These are phyloP conservation scores for Coemansia aciculifera DNA, from an alignment of 192 early-diverging fungal species.

Conservation along the genomic window DNA sequence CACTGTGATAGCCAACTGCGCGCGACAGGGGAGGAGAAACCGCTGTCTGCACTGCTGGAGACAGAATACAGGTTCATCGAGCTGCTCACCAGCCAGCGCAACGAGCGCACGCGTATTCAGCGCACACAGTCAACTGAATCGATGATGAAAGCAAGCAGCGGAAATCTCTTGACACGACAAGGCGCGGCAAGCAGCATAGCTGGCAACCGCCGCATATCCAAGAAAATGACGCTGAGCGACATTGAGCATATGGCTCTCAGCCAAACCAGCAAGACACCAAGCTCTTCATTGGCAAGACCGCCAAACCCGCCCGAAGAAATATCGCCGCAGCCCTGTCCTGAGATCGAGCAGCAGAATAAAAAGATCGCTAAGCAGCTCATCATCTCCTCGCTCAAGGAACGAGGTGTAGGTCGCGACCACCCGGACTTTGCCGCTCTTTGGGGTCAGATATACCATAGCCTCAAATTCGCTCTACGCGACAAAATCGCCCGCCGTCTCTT, in stretches of 20 bases:
- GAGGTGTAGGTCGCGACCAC: conserved; percentile 38
- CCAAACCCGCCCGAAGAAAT: background rate
- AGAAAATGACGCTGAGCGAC: conserved; percentile 44
- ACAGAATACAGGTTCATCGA: conserved; percentile 30
- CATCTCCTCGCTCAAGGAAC: conserved; percentile 47
- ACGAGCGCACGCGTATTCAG: conserved; percentile 34
- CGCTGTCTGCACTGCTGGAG: background rate
- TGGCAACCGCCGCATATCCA: conserved; percentile 5
- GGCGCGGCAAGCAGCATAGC: conserved; percentile 8
- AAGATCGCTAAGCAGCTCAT: conserved; percentile 51
- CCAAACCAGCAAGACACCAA: background rate
- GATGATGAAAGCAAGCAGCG: conserved; percentile 9
- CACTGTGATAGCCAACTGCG: background rate
- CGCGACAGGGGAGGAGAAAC: background rate
- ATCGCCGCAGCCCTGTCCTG: conserved; percentile 6
- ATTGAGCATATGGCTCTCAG: conserved; percentile 32
- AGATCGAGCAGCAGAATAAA: conserved; percentile 42
- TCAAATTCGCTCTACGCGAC: conserved; percentile 50
- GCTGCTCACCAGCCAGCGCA: conserved; percentile 17
- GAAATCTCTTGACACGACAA: background rate
- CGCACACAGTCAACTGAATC: conserved; percentile 39
- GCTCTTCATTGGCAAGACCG: background rate
- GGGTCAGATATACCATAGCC: conserved; percentile 54
- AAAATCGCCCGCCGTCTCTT: conserved; percentile 23
- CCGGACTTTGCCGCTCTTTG: conserved; percentile 50